A percentile compares a stretch with the other conserved stretches of the same genome.
These are phyloP conservation scores for Rhinocladiella similis DNA, from an alignment of 2,329 filamentous ascomycete genomes.

Conservation along the genomic window DNA sequence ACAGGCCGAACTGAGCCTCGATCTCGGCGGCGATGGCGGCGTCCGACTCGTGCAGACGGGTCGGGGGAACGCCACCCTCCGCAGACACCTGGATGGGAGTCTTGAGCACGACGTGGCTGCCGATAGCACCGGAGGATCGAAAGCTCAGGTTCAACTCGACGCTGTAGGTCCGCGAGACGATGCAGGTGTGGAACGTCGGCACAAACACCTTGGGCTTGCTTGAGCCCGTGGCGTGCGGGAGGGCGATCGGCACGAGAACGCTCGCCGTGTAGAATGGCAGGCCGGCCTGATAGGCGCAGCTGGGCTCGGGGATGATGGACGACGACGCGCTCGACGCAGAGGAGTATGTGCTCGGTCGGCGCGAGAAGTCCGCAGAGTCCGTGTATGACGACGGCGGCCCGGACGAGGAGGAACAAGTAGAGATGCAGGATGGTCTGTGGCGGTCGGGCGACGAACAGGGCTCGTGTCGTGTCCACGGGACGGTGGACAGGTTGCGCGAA, in stretches of 20 bases:
- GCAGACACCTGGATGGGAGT: slow-evolving; percentile 45
- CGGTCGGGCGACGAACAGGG: slow-evolving; percentile 30
- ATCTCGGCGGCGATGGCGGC: slow-evolving; percentile 24
- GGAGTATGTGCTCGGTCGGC: slow-evolving; percentile 29
- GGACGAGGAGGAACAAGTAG: slow-evolving; percentile 9
- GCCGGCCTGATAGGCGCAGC: slow-evolving; percentile 39
- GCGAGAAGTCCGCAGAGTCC: slow-evolving; percentile 21
- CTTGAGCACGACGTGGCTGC: slow-evolving; percentile 41
- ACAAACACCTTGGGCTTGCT: slow-evolving; percentile 49
- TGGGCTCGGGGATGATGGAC: slow-evolving; percentile 31
- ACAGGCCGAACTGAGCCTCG: slow-evolving; percentile 25
- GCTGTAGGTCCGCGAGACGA: slow-evolving; percentile 63
- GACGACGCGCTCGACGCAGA: slow-evolving; percentile 22
- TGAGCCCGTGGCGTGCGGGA: slow-evolving; percentile 43
- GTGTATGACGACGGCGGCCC: slow-evolving; percentile 8
- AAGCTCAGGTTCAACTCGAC: slow-evolving; percentile 61
- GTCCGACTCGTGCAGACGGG: slow-evolving; percentile 12
- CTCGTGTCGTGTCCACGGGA: slow-evolving; percentile 56
- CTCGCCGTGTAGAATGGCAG: slow-evolving; percentile 60
- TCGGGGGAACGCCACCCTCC: slow-evolving; percentile 21
- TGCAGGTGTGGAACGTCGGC: slow-evolving; percentile 70
- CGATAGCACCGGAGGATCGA: slow-evolving; percentile 46
- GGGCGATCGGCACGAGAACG: slow-evolving; percentile 63
- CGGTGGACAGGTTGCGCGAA: slow-evolving; percentile 57
- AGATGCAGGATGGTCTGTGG: slow-evolving; percentile 26